Evolutionary conservation across 2,329 filamentous ascomycete genomes (phyloP), one percentile per base, ranked within the genome.

Genomic region (Talaromyces islandicus): DNA sequence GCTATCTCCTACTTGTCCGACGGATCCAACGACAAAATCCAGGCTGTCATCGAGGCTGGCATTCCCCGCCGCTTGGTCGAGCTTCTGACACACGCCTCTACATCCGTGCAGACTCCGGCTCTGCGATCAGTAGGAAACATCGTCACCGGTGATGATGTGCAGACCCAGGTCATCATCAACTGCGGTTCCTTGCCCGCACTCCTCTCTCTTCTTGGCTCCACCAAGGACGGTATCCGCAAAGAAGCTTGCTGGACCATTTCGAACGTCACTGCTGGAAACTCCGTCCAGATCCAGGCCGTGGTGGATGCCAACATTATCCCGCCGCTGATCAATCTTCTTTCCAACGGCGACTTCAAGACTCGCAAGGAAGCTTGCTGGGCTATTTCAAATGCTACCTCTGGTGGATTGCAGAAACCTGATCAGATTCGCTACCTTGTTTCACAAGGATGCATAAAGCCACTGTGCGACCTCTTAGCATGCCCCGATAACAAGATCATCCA

Each of bases 401-500:
- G 94, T 69, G 94, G 94, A 72, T 87, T 99, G 32, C 94, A 99
- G 80, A 99, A 97, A 84, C 94, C 94, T 1, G 94, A 97, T 62
- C 94, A 99, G 81, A 99, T 99, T 70, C 88, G 94, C 67, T 97
- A 96, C 76, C 84, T 99, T 50, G 94, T 99, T 32, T 79, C 86
- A 38, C 90, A 94, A 78, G 94, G 94, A 65, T 97, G 92, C 82
- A 97, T 99, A 80, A 96, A 93, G 80, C 94, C 94, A 4, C 84
- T 99, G 35, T 99, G 94, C 76, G 94, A 99, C 71, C 86, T 99
- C 27, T 86, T 99, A 60, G 87, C 86, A 43, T 99, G 94, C 83
- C 95, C 95, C 30, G 94, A 99, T 78, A 99, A 99, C 82, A 99
- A 99, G 86, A 99, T 99, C 74, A 99, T 99, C 70, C 94, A 99